phyloP scores from a whole-genome alignment of 192 early-diverging fungal genomes.

The Gryganskiella cystojenkinii region DNA sequence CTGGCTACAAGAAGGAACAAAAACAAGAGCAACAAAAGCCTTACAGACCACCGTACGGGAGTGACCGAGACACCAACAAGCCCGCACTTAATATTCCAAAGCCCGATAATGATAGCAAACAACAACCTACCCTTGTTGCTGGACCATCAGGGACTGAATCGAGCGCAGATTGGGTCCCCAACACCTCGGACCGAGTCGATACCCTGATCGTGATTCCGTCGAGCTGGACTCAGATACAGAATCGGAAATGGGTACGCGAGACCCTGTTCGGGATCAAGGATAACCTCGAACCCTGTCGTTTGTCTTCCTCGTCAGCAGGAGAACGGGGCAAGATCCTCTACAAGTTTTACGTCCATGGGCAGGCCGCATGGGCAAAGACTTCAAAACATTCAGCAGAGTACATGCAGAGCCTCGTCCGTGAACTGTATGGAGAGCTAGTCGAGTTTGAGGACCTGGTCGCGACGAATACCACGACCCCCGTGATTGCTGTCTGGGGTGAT shows the following conservation, averaged over 20 bases:
- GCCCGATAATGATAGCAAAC: too few species aligned
- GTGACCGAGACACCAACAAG: background rate
- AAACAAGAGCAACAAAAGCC: slow-evolving; percentile 8
- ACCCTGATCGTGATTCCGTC: slow-evolving; percentile 61
- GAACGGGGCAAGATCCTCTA: slow-evolving; percentile 53
- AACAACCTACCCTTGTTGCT: background rate
- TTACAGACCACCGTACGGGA: slow-evolving; percentile 8
- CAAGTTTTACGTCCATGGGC: slow-evolving; percentile 55
- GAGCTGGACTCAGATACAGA: slow-evolving; percentile 37
- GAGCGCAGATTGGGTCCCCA: slow-evolving; percentile 1
- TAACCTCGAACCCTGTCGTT: slow-evolving; percentile 63
- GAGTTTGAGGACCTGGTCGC: slow-evolving; percentile 60
- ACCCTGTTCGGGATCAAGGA: slow-evolving; percentile 64
- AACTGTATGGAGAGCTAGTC: slow-evolving; percentile 59
- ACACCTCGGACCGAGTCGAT: slow-evolving; percentile 54
- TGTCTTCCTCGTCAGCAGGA: too few species aligned
- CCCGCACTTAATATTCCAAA: too few species aligned
- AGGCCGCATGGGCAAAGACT: slow-evolving; percentile 20
- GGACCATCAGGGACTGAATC: too few species aligned
- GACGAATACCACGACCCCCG: slow-evolving; percentile 18
- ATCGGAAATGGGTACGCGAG: slow-evolving; percentile 60
- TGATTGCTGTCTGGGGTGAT: slow-evolving; percentile 39
- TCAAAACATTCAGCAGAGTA: slow-evolving; percentile 26
- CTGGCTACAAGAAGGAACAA: slow-evolving; percentile 3
- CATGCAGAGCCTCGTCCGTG: slow-evolving; percentile 35